These are phyloP conservation scores for Bullera alba DNA, from an alignment of 768 basidiomycete species.

Conservation along the genomic window DNA sequence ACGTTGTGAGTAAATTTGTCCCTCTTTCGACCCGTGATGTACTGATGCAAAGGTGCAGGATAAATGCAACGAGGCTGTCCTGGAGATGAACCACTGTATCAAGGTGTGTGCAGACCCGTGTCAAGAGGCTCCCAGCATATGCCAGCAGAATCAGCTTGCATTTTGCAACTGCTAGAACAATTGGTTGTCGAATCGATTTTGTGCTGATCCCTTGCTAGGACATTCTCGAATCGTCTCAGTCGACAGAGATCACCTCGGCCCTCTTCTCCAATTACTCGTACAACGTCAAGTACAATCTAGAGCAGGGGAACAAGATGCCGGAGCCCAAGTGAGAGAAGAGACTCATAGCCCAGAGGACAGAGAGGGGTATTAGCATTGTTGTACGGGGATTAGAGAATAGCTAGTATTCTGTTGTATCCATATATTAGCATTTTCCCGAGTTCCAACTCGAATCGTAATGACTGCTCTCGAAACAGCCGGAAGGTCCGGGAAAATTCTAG, in stretches of 20 bases:
- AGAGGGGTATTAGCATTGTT: too few relatives aligned
- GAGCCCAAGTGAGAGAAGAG: slow-evolving; percentile 36
- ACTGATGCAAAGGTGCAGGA: slow-evolving; percentile 52
- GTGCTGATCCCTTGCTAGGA: slow-evolving; percentile 51
- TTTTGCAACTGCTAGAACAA: neutral
- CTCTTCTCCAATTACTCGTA: slow-evolving; percentile 79
- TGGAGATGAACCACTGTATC: slow-evolving; percentile 80
- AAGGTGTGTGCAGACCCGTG: slow-evolving; percentile 53
- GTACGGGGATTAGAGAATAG: too few relatives aligned
- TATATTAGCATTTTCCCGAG: too few relatives aligned
- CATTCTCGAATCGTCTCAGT: slow-evolving; percentile 67
- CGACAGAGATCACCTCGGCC: slow-evolving; percentile 72
- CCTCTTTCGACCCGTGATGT: neutral
- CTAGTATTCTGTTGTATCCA: too few relatives aligned
- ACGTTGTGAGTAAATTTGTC: slow-evolving; percentile 61
- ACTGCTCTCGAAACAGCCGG: too few relatives aligned
- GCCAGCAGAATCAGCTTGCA: too few relatives aligned
- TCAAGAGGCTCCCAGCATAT: too few relatives aligned
- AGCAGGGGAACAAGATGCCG: slow-evolving; percentile 50
- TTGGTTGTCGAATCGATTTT: neutral
- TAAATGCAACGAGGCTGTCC: slow-evolving; percentile 83
- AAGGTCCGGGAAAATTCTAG: too few relatives aligned
- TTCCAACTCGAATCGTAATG: too few relatives aligned
- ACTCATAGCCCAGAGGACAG: too few relatives aligned
- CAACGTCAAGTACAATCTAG: slow-evolving; percentile 87